Conservation (phyloP, 805 yeast genomes). For the Candida hungchunana region DNA sequence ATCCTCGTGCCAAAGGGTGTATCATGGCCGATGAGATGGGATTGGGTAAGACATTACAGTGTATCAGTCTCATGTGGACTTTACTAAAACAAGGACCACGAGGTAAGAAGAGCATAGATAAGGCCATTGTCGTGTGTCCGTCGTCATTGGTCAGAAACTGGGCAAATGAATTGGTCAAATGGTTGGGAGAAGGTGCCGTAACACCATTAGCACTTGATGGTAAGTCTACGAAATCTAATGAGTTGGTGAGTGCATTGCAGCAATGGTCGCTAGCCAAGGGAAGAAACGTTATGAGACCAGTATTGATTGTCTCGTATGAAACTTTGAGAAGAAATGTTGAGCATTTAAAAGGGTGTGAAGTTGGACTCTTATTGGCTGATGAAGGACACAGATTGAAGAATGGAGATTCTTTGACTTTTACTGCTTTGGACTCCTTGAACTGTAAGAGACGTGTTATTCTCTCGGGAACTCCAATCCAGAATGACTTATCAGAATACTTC, state of each 20-base stretch:
- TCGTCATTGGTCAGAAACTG: slow-evolving; percentile 90
- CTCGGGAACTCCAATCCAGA: slow-evolving; percentile 96
- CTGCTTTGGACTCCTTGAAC: slow-evolving; percentile 75
- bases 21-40: slow-evolving; percentile 99
- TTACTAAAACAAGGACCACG: slow-evolving; percentile 83
- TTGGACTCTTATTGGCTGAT: slow-evolving; percentile 83
- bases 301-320: slow-evolving; percentile 89
- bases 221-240: slow-evolving; percentile 66
- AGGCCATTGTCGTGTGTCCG: slow-evolving; percentile 92
- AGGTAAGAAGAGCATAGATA: slow-evolving; percentile 73
- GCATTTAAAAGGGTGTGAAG: slow-evolving; percentile 66
- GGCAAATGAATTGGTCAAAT: slow-evolving; percentile 93
- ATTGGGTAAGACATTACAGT: slow-evolving; percentile 84
- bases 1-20: slow-evolving; percentile 85
- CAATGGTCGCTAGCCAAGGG: slow-evolving; percentile 90
- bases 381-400: slow-evolving; percentile 83
- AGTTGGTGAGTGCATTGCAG: slow-evolving; percentile 61
- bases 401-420: slow-evolving; percentile 89
- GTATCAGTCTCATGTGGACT: slow-evolving; percentile 91
- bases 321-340: slow-evolving; percentile 84
- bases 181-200: slow-evolving; percentile 91
- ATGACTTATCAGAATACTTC: slow-evolving; percentile 90
- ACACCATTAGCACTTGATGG: slow-evolving; percentile 93
- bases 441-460: slow-evolving; percentile 87
- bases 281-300: slow-evolving; percentile 86